phyloP scores from a whole-genome alignment of 805 yeast species.

The Lipomyces lipofer region DNA sequence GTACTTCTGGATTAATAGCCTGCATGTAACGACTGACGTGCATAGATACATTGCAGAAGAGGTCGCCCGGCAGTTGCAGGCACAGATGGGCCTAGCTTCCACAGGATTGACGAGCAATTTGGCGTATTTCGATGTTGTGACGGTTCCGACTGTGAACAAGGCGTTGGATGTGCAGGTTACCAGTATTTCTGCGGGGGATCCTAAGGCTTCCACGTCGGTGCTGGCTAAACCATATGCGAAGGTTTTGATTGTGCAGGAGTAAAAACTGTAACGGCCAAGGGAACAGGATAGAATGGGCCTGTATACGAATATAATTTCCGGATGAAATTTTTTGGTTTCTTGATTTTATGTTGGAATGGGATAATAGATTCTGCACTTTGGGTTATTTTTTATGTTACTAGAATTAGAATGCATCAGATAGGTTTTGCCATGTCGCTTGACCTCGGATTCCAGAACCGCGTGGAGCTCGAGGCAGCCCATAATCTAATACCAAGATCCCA shows the following conservation, averaged over 20 bases:
- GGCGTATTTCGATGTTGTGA: neutral
- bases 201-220: neutral
- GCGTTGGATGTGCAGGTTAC: neutral
- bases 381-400: no score
- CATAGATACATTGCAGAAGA: slow-evolving; percentile 10
- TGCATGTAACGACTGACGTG: slow-evolving; percentile 22
- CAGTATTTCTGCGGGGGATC: neutral
- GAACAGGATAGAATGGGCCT: no score
- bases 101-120: neutral
- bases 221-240: neutral
- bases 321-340: no score
- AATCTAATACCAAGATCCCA: no score
- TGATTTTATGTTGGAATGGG: no score
- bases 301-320: no score
- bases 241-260: neutral
- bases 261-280: neutral
- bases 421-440: no score
- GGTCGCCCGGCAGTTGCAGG: slow-evolving; percentile 5
- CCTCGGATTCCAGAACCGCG: no score
- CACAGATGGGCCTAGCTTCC: neutral
- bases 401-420: no score
- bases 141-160: neutral
- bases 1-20: slow-evolving; percentile 19
- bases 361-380: no score
- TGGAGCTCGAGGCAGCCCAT: no score